Base-by-base conservation (phyloP, 345 rosid genomes). In the Hirschfeldia incana region DNA sequence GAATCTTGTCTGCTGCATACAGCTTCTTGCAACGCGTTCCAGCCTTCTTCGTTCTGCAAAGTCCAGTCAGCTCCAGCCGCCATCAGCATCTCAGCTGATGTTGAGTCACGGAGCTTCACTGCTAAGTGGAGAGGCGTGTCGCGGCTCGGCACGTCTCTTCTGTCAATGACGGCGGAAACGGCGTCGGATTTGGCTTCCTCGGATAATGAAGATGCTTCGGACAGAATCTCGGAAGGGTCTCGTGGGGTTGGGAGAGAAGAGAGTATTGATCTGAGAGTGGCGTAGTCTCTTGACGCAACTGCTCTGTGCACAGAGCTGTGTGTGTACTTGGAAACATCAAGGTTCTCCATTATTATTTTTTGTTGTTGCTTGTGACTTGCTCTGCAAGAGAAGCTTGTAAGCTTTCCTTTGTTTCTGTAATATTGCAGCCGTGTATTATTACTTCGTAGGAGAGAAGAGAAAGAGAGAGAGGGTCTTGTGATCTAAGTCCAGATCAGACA, bases 11-110 rank as follows among this genome's bases (percentile, higher is more conserved):
- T 88, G 65, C 72, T 74, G 79, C 97, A 95, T 65, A 95, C 91
- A 39, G 99, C 99, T 79, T 95, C 99, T 74, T 95, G 98, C 26
- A 95, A 91, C 1, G 99, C 91, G 78, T 93, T 93, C 98, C 99
- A 95, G 0, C 99, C 99, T 2, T 90, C 90, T 34, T 90, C 97
- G 66, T 95, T 95, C 80, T 93, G 98, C 80, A 93, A 79, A 81
- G 96, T 93, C 97, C 99, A 95, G 78, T 95, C 99, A 8, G 94
- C 91, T 57, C 98, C 99, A 7, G 96, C 94, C 70, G 86, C 78
- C 98, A 95, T 91, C n/a, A 95, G 94, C 96, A 91, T 90, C 84
- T 91, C 94, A 0, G 91, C 87, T n/a, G 98, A 66, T 27, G 86
- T 89, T 72, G 90, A 86, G 33, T 94, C 98, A 21, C 93, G 88